These are phyloP conservation scores for Debaryomyces singareniensis DNA, from an alignment of 1,139 yeast genomes.

Conservation along the genomic window DNA sequence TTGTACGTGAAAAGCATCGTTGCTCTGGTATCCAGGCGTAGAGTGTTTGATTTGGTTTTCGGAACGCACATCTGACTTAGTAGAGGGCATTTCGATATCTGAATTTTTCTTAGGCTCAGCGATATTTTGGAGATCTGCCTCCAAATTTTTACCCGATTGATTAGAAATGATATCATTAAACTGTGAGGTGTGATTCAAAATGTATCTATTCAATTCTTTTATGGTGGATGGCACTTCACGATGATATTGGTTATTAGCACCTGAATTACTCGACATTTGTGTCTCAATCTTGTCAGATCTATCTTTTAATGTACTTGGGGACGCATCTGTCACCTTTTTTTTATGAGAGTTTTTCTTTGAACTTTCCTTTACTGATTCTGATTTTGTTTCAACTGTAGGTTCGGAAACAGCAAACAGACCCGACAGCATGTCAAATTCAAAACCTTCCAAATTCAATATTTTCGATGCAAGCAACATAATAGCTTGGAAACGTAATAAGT, in stretches of 20 bases:
- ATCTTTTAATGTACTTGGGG: not conserved
- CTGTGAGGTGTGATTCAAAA: conserved; percentile 21
- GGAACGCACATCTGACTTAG: too few species aligned
- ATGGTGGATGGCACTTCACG: conserved; percentile 14
- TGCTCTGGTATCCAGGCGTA: too few species aligned
- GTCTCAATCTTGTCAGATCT: not conserved
- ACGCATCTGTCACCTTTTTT: not conserved
- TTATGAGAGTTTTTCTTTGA: not conserved
- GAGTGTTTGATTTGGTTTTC: too few species aligned
- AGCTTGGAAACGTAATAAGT: conserved; percentile 2
- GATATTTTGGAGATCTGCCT: too few species aligned
- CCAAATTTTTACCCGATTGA: not conserved
- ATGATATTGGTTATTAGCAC: not conserved
- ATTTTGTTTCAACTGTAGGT: not conserved
- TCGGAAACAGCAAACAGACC: conserved; percentile 2
- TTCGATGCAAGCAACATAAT: conserved; percentile 1
- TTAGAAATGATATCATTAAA: conserved; percentile 8
- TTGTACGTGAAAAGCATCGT: too few species aligned
- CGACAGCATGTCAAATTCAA: conserved; percentile 1
- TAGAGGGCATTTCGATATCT: too few species aligned
- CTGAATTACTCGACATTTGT: not conserved
- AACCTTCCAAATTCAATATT: not conserved
- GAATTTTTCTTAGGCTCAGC: too few species aligned
- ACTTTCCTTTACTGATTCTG: not conserved
- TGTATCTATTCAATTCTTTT: conserved; percentile 27